These are phyloP conservation scores for Pseudozyma tsukubaensis DNA, from an alignment of 1,284 basidiomycete genomes.

Conservation along the genomic window DNA sequence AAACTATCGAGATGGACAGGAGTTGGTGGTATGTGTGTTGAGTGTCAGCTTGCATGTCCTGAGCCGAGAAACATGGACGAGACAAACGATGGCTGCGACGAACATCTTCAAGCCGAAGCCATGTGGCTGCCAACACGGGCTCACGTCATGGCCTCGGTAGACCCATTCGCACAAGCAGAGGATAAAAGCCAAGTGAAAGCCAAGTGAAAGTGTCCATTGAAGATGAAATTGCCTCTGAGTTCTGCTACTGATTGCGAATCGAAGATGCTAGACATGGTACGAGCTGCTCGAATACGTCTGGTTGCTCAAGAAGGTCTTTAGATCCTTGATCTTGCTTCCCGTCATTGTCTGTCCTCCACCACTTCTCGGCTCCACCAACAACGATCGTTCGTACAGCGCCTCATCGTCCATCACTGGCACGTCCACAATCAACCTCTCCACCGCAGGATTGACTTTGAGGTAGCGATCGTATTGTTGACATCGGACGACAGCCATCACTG, in stretches of 20 bases:
- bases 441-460: constrained; percentile 20
- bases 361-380: constrained; percentile 51
- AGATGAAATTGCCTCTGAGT: no score
- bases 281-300: constrained; percentile 1
- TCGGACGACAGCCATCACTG: constrained; percentile 56
- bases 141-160: no score
- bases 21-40: no score
- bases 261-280: not conserved
- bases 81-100: no score
- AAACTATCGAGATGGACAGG: no score
- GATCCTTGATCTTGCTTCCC: constrained; percentile 48
- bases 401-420: constrained; percentile 62
- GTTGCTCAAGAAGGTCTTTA: constrained; percentile 40
- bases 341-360: constrained; percentile 1
- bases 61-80: no score
- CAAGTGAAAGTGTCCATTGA: no score
- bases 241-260: not conserved
- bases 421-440: constrained; percentile 53
- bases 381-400: constrained; percentile 47
- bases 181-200: no score
- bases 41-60: no score
- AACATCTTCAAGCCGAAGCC: no score
- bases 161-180: no score
- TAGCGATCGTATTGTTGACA: constrained; percentile 58
- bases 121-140: no score